Base-by-base conservation (phyloP, 73 alveolate genomes). In the Paramecium pentaurelia region DNA sequence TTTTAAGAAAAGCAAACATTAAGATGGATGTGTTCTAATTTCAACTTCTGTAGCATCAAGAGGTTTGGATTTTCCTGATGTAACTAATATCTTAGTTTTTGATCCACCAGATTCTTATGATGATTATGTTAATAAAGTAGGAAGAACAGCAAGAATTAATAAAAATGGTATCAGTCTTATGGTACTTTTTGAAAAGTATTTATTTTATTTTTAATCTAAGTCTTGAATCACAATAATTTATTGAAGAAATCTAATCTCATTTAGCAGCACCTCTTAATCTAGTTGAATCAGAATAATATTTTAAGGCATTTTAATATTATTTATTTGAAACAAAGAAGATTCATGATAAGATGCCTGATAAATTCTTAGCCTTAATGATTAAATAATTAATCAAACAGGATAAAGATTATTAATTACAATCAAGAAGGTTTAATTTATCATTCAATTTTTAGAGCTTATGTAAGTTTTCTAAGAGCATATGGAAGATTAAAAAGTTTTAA, bases 31-130 rank as follows among this genome's bases (percentile, higher is more conserved):
- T 22, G 88, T 98, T 25, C 93, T 98, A 77, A 97, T 98, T 18
- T 95, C 97, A 45, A 98, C 99, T 1, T 99, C 97, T 93, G 99
- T 98, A 1, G 99, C 99, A 0, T 93, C 98, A 14, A 94, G 99
- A 88, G 99, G 99, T n/a, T 93, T 98, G 37, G 99, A 98, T 95
- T 98, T 98, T 92, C 92, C 95, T 44, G 95, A 95, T 77, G 98
- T 98, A 42, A 94, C 97, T 71, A 95, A 97, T 96, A 95, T 97
- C n/a, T 90, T 98, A 77, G 97, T 96, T 64, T 98, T 95, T 94
- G 99, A 98, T 94, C 93, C 97, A 9, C 95, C 96, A 30, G 97
- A 97, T 34, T 93, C 96, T 25, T 86, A 96, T 40, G 96, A 96
- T 92, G 99, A 98, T 86, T 98, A 98, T 93, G 95, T 95, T 7